Base-by-base conservation (phyloP, 257 asterid genomes). In the Misopates orontium region DNA sequence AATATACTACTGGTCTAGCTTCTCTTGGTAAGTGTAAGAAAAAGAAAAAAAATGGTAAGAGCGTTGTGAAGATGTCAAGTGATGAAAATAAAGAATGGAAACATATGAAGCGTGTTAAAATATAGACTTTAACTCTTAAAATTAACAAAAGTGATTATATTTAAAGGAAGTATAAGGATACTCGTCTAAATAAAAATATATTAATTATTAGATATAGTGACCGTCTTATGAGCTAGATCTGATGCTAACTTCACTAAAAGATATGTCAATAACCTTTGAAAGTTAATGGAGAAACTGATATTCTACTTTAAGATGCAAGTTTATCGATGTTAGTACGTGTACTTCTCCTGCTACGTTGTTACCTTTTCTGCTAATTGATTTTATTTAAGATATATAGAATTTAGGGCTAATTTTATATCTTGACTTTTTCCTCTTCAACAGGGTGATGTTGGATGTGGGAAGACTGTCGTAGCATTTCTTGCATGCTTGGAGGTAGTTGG, bases 371-470 rank as follows among this genome's bases (percentile, higher is more conserved):
- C 52, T 62, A 24, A n/a, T 42, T 50, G 21, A 17, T 20, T 8
- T 5, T 45, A 15, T 45, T 54, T 17, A 39, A 18, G 55, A 42
- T 40, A 19, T n/a, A 31, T 17, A 17, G 19, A 36, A 19, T 21
- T 7, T 21, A 16, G 12, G 22, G 16, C 49, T 44, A 8, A 41
- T 24, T 24, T 40, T 9, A 1, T 4, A 60, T 4, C 54, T 42
- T 49, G 17, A 7, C 23, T 41, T 22, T 12, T 50, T 54, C 44
- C 47, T 56, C 59, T 32, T 64, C 65, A 39, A 62, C 78, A 93
- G 98, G 98, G 97, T 67, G 97, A 93, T 67, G 98, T 93, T 81
- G 97, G 98, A 72, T 93, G 97, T 62, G 98, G 98, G 61, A 93
- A 93, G 82, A 93, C 98, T 54, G 85, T 90, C 66, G 97, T 93